A percentile compares a stretch with the other conserved stretches of the same genome.
phyloP scores from a whole-genome alignment of 1,284 basidiomycete species.

The Microbotryum silenes-acaulis region DNA sequence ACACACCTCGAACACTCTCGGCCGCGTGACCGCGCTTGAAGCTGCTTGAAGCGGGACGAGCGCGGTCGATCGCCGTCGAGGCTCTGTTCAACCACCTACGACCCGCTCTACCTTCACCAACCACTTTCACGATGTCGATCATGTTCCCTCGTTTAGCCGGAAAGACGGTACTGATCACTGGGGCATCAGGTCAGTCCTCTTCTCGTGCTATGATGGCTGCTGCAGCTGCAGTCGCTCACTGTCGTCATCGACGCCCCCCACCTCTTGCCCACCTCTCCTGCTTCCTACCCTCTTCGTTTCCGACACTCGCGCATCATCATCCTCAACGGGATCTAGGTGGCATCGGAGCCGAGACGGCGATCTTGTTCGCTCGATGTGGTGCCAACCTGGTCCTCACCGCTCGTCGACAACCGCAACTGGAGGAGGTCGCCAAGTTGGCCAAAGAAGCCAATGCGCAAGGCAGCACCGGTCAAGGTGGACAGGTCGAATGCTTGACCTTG shows the following conservation, averaged over 20 bases:
- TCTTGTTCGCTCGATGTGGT: conserved; percentile 63
- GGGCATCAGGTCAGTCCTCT: conserved; percentile 54
- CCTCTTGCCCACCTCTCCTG: neutral
- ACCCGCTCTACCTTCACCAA: too few species aligned
- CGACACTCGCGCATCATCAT: neutral
- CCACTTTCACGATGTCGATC: conserved; percentile 5
- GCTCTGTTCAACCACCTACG: too few species aligned
- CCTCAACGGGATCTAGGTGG: conserved; percentile 4
- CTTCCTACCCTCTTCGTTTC: neutral
- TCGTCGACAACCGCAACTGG: conserved; percentile 40
- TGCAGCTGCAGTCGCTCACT: neutral
- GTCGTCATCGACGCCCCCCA: too few species aligned
- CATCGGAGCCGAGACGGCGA: conserved; percentile 43
- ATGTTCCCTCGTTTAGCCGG: conserved; percentile 26
- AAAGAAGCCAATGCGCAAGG: conserved; percentile 61
- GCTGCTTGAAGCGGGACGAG: too few species aligned
- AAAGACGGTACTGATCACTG: conserved; percentile 80
- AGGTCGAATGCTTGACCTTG: conserved; percentile 57
- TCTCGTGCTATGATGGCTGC: too few species aligned
- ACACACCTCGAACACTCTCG: too few species aligned
- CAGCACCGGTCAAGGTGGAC: conserved; percentile 61
- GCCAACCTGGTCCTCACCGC: conserved; percentile 45
- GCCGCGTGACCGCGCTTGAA: too few species aligned
- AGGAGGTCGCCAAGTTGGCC: conserved; percentile 47
- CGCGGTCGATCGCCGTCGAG: too few species aligned